A percentile compares a stretch with the other conserved stretches of the same genome.
Evolutionary conservation across 495 filamentous ascomycete species (phyloP).

Genomic region (Aspergillus diversus): DNA sequence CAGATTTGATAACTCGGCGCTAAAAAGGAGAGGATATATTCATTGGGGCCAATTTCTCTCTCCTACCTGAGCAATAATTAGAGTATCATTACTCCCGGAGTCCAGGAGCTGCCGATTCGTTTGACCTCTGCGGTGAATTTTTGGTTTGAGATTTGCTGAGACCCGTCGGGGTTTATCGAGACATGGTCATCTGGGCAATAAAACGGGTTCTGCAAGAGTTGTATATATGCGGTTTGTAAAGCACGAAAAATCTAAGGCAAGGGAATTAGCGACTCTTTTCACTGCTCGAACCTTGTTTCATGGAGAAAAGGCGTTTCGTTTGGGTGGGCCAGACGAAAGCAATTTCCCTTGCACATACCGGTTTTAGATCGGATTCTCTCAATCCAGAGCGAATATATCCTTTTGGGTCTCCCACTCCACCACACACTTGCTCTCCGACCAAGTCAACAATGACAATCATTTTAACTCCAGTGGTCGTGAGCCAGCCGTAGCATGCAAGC

Average conservation of each 20-base stretch:
- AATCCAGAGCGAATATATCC: slow-evolving; percentile 56
- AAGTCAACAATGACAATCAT: slow-evolving; percentile 89
- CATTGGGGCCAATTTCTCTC: not conserved
- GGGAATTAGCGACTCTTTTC: not conserved
- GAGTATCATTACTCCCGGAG: slow-evolving; percentile 43
- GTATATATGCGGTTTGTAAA: slow-evolving; percentile 87
- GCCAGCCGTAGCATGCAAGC: slow-evolving; percentile 88
- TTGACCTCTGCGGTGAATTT: slow-evolving; percentile 82
- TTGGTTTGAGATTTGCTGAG: slow-evolving; percentile 73
- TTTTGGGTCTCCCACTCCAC: slow-evolving; percentile 32
- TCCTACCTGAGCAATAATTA: not conserved
- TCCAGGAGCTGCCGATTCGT: slow-evolving; percentile 74
- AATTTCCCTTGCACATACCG: slow-evolving; percentile 50
- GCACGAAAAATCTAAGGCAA: slow-evolving; percentile 76
- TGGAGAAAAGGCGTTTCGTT: no score
- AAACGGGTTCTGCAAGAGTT: slow-evolving; percentile 91
- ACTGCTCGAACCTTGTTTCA: no score
- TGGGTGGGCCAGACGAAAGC: no score
- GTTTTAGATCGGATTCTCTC: slow-evolving; percentile 80
- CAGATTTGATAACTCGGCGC: no score
- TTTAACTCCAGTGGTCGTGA: slow-evolving; percentile 95
- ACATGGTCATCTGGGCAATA: slow-evolving; percentile 86
- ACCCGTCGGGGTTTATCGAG: slow-evolving; percentile 42
- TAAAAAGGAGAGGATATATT: not conserved
- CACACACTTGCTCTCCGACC: slow-evolving; percentile 56